Base-by-base conservation (phyloP, 2,329 filamentous ascomycete genomes). In the Coccinonectria pachysandricola region DNA sequence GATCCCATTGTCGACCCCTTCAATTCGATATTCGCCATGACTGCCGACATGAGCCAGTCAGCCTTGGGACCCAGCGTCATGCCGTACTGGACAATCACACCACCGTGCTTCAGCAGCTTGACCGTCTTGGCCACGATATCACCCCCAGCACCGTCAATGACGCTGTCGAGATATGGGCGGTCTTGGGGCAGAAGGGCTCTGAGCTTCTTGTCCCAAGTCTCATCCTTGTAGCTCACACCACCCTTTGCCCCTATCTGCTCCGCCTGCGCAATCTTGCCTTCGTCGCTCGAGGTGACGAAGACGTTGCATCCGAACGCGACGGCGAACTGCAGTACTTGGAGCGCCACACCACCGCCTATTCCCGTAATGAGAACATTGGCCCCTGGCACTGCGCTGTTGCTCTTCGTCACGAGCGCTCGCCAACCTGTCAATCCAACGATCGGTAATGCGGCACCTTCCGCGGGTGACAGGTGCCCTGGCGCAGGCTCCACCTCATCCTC, bases 1-100 rank as follows among this genome's bases (percentile, higher is more conserved):
- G 84, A 93, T 1, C 88, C 88, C 87, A 96, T 94, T 0, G 87
- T 95, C 9, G 73, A 77, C 11, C 91, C 88, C 24, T 71, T 71
- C 15, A 96, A 66, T 42, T 96, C 88, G 27, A 95, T 71, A 47
- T 96, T 94, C 54, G 79, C 82, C 34, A 96, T 56, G 9, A 91
- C 80, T 0, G 86, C 86, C 34, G 65, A 57, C 82, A 95, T 94
- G 8, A 72, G 47, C 69, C 83, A 95, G 26, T 83, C 75, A 78
- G 93, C 88, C 58, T 79, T 84, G 2, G 88, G 87, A 0, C 66
- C 62, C 3, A 82, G 61, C 0, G 88, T 96, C 88, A 96, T 95
- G 34, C 91, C 88, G 52, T 96, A 96, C 40, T 78, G 65, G 2
- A 77, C 71, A 32, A 96, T 78, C n/a, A 88, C 67, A 28, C 87